phyloP scores from a whole-genome alignment of 208 protist genomes.

The Acanthamoeba culbertsoni region DNA sequence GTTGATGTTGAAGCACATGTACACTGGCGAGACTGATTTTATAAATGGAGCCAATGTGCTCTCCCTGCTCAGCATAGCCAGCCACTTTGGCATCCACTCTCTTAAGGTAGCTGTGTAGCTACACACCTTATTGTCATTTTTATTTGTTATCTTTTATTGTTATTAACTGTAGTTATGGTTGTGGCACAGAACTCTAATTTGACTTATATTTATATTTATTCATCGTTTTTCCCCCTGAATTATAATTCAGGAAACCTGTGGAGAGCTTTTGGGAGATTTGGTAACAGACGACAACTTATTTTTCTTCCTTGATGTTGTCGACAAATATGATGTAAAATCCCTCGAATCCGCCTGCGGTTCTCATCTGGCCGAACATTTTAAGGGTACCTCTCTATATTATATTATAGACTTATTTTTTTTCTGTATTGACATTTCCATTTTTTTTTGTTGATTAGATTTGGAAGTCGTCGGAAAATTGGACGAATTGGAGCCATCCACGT shows the following conservation, averaged over 20 bases:
- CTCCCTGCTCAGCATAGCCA: background rate
- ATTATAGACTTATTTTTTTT: no score
- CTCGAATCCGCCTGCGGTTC: background rate
- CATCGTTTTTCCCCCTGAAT: background rate
- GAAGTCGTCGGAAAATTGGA: background rate
- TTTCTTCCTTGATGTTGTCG: conserved; percentile 24
- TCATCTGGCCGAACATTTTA: conserved; percentile 39
- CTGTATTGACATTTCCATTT: no score
- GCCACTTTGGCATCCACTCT: conserved; percentile 10
- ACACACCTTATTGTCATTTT: background rate
- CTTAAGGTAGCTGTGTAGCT: background rate
- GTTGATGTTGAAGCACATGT: conserved; percentile 46
- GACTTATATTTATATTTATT: background rate
- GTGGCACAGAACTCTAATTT: background rate
- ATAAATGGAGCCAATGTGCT: conserved; percentile 7
- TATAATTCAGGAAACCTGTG: background rate
- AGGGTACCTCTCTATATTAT: no score
- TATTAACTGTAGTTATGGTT: background rate
- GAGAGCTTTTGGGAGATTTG: background rate
- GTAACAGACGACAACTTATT: conserved; percentile 40
- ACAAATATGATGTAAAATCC: background rate
- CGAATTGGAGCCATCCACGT: conserved; percentile 14
- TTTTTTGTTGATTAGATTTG: no score
- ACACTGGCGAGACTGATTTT: conserved; percentile 37
- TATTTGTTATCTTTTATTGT: background rate